These are phyloP conservation scores for Paspalum vaginatum DNA, from an alignment of 176 grass and related monocot species.

Conservation along the genomic window DNA sequence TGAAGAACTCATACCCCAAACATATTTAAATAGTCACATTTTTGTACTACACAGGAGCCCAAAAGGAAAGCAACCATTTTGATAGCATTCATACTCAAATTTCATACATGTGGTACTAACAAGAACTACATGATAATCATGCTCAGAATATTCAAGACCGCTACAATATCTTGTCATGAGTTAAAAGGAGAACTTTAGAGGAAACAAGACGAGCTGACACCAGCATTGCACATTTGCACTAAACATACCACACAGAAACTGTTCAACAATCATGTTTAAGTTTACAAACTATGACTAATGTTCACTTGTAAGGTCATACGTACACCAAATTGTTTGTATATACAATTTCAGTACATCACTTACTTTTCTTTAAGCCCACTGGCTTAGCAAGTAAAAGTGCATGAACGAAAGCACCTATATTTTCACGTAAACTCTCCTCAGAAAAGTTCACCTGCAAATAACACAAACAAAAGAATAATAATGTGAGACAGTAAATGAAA, in stretches of 20 bases:
- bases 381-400: conserved; percentile 95
- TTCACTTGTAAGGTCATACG: conserved; percentile 23
- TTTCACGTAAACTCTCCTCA: conserved; percentile 85
- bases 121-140: background rate
- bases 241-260: background rate
- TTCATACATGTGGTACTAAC: background rate
- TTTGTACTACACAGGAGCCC: background rate
- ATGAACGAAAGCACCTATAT: conserved; percentile 96
- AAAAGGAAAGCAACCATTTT: conserved; percentile 6
- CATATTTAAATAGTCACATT: background rate
- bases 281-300: conserved; percentile 29
- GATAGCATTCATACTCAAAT: background rate
- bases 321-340: conserved; percentile 7
- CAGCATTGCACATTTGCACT: background rate
- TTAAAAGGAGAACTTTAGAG: background rate
- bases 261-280: background rate
- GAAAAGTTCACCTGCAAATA: conserved; percentile 84
- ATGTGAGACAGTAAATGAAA: conserved; percentile 11
- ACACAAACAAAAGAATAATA: conserved; percentile 40
- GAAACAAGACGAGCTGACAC: conserved; percentile 4
- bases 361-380: conserved; percentile 95
- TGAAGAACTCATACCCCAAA: background rate
- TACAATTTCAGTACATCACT: conserved; percentile 36
- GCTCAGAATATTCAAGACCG: background rate
- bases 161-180: background rate